Evolutionary conservation across 306 rosid species (phyloP), one percentile per base, ranked within the genome.

Genomic region (Erythrophleum fordii): DNA sequence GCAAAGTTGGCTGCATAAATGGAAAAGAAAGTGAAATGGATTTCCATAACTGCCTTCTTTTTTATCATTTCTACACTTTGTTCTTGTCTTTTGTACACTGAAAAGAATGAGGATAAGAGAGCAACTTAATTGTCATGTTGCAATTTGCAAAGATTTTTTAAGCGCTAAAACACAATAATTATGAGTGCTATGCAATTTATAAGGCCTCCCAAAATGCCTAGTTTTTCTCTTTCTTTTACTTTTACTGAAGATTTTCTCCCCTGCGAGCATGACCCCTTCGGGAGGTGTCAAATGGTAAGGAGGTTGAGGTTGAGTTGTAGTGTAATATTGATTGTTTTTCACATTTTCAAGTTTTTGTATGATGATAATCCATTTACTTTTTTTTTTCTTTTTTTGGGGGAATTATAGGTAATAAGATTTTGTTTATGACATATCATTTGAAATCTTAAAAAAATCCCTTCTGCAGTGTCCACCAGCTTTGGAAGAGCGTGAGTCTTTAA

Each of bases 391-490:
- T 2, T 42, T 42, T 42, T 42, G 11, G 46, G 46, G 23, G 48
- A 61, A 52, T 71, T 48, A 25, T 20, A 17, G 11, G 34, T 71
- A 59, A 34, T 65, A 65, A 10, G 22, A 62, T 14, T 52, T 59
- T 72, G 68, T 29, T 79, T 56, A 53, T 46, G 42, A 72, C 42
- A 23, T 46, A 35, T 23, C 23, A 37, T 80, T 77, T 69, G 62
- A 72, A 78, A 41, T 65, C 23, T 49, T n/a, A 34, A 64, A 8
- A 56, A 67, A 28, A 6, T 83, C 29, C 37, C 35, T 65, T 83
- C 73, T 87, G 79, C 88, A 90, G 97, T 90, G 94, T 77, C 91
- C 94, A 11, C 81, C 87, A 0, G 74, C 80, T 74, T 83, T 86
- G 85, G 92, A 86, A 79, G 94, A 86, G 87, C 91, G 55, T 0